Evolutionary conservation across 1,284 basidiomycete genomes (phyloP), one percentile per base, ranked within the genome.

Genomic region (Retiboletus fuscus): DNA sequence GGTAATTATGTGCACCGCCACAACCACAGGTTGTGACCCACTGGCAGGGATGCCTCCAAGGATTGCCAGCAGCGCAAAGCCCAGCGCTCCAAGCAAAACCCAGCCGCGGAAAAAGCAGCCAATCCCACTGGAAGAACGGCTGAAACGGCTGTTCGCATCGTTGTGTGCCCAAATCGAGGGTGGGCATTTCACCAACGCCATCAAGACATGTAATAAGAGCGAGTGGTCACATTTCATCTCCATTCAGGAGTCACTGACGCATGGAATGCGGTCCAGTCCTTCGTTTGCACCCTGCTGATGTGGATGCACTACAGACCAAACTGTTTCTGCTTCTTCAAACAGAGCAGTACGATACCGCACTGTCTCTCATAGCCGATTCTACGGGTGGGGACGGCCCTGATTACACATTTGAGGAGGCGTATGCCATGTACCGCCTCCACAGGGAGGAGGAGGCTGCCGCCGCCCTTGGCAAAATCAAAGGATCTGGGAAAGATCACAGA

Each of bases 201-300:
- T 95, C 79, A 95, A 92, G 88, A 96, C 95, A 72, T 96, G 94
- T 86, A 93, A 95, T 84, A 95, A 95, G 85, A 93, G 95, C 94
- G 78, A 75, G 90, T 88, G 69, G 73, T 76, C 62, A 69, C 66
- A 69, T 73, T 72, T 74, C 72, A 76, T 73, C 67, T 76, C 77
- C 76, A 69, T 70, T 72, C 70, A 72, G 79, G 75, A 78, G 66
- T 57, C 57, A 67, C 63, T 79, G 69, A 81, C 74, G 46, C 61
- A 55, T 66, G 64, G 60, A 69, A 60, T 57, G 65, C 49, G 61
- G 30, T 24, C 41, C 72, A 96, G 95, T 96, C 73, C 86, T 96
- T 55, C 84, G 87, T 24, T 82, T 95, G 41, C 86, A 91, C 67
- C 89, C 93, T n/a, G 81, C 83, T 11, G 94, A 95, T 77, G 77